Conservation (phyloP, 2,329 filamentous ascomycete species). For the Arachnomyces sp. region DNA sequence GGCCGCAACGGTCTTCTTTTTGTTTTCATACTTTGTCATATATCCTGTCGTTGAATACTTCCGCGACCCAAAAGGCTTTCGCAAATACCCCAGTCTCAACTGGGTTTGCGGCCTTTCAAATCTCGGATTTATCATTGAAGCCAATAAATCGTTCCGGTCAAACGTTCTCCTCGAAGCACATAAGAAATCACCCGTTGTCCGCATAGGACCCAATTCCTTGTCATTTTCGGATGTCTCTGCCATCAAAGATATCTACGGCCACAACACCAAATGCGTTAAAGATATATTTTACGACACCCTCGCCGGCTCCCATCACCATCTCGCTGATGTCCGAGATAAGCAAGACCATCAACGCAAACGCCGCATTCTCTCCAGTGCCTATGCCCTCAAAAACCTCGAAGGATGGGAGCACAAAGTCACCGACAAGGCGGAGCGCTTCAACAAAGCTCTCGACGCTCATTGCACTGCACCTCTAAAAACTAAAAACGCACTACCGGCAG, state of each 20-base stretch:
- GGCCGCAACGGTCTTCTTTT: no score
- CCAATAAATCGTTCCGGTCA: no score
- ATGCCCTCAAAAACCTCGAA: slow-evolving; percentile 48
- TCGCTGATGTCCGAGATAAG: slow-evolving; percentile 48
- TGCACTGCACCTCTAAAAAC: slow-evolving; percentile 32
- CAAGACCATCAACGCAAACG: slow-evolving; percentile 46
- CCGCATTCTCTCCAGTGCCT: slow-evolving; percentile 44
- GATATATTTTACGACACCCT: slow-evolving; percentile 41
- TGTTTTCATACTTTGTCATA: no score
- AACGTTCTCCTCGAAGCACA: slow-evolving; percentile 42
- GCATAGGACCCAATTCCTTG: slow-evolving; percentile 40
- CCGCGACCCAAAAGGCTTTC: no score
- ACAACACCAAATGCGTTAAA: slow-evolving; percentile 45
- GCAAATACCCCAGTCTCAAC: no score
- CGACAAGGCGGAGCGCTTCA: slow-evolving; percentile 42
- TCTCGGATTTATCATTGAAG: no score
- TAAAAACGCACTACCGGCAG: slow-evolving; percentile 16
- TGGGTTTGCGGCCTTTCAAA: no score
- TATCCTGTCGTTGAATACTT: no score
- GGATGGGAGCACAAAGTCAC: slow-evolving; percentile 50
- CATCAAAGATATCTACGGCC: slow-evolving; percentile 47
- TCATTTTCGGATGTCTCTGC: slow-evolving; percentile 37
- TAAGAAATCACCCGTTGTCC: slow-evolving; percentile 39
- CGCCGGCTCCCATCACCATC: slow-evolving; percentile 44
- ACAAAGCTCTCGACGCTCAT: slow-evolving; percentile 37